Base-by-base conservation (phyloP, 345 rosid genomes). In the Ailanthus altissimus region DNA sequence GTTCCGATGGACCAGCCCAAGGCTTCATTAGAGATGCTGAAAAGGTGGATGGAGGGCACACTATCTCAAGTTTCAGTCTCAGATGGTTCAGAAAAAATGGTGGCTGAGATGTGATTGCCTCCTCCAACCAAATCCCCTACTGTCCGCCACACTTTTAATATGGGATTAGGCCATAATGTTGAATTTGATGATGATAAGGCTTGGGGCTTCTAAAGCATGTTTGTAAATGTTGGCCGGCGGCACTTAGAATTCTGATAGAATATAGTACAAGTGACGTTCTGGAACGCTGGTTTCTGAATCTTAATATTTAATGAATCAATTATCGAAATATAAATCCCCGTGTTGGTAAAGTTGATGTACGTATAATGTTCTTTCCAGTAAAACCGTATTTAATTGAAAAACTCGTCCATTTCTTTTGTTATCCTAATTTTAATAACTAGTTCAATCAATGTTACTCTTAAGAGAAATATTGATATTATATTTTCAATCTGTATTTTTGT, bases 1-100 rank as follows among this genome's bases (percentile, higher is more conserved):
- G 98, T 93, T 82, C 99, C 99, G 0, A 95, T 95, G 99, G 99
- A 95, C 84, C 99, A 95, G 81, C 98, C 99, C 0, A 87, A 90
- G 88, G 99, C 89, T 76, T 78, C 99, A 28, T 74, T 93, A 54
- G 88, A 88, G 88, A 95, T 95, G 99, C 85, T 95, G 83, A 90
- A 70, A 84, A 84, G 91, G 73, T 95, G 98, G 99, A 95, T 86
- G 77, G 72, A 81, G 64, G 91, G 91, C 58, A 72, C 89, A 54
- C 81, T 92, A 26, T 63, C 80, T 4, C 80, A 73, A 69, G 65
- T 25, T 47, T 13, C 67, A 15, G 70, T 70, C 43, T 13, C 67
- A 15, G 70, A 71, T 4, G 81, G 75, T 10, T 51, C 80, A 2
- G 86, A 80, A 62, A 78, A 74, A 16, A 67, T 83, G 86, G 88